Base-by-base conservation (phyloP, 2,329 filamentous ascomycete species). In the Exophiala alcalophila region DNA sequence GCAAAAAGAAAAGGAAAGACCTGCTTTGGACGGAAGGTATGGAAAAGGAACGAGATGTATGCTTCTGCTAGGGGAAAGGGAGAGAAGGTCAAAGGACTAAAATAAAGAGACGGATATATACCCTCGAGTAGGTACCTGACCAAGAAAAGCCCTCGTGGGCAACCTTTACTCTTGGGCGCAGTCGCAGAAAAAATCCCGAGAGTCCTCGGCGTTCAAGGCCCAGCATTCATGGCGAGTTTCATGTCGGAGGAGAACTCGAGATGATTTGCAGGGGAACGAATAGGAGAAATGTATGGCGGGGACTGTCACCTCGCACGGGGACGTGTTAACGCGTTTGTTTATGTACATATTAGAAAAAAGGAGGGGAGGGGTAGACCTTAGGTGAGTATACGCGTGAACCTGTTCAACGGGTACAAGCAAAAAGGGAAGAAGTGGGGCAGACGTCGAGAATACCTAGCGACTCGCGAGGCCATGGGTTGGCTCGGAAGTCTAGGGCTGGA, bases 1-100 rank as follows among this genome's bases (percentile, higher is more conserved):
- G 28, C 46, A 37, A 49, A 33, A 37, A 42, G 31, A 9, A 51
- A 48, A 51, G 6, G 49, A 51, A 51, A 51, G 49, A 45, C 49
- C 49, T 38, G 49, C 49, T 51, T 49, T 36, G 28, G 31, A 37
- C 18, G 26, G 20, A 15, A 29, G 31, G 31, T 32, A 36, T 35
- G 31, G 46, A 31, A 19, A 42, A 29, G 42, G 34, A 37, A 8
- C 19, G 26, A 26, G 27, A 38, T n/a, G n/a, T n/a, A n/a, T n/a
- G n/a, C n/a, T 38, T 45, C 38, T 49, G 47, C n/a, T n/a, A n/a
- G n/a, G n/a, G n/a, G n/a, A n/a, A 31, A 20, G 26, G 24, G 27
- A 36, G 26, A 32, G 18, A 19, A 27, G 10, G 11, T 9, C 4
- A 18, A 23, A 10, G 6, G 3, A 21, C 10, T 14, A 16, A 9